Conservation (phyloP, 2,329 filamentous ascomycete genomes). For the Verticillium klebahnii region DNA sequence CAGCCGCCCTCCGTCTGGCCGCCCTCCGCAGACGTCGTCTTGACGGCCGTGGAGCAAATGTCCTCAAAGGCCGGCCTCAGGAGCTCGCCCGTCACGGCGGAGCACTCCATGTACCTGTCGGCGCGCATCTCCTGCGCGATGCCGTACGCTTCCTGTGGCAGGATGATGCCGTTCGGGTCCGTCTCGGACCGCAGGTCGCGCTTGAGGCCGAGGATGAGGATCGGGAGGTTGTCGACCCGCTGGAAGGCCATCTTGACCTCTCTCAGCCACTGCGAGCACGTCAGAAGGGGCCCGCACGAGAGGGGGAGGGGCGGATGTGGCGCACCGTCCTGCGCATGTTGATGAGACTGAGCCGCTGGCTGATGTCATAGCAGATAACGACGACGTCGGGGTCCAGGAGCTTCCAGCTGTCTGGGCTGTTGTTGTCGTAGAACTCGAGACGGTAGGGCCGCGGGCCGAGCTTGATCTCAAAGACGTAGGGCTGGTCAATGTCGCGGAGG, state of each 20-base stretch:
- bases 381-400: slow-evolving; percentile 54
- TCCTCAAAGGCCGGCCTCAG: slow-evolving; percentile 55
- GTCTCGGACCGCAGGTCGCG: slow-evolving; percentile 53
- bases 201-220: slow-evolving; percentile 57
- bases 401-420: slow-evolving; percentile 54
- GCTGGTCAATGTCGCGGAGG: slow-evolving; percentile 55
- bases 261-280: slow-evolving; percentile 49
- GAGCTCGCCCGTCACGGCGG: slow-evolving; percentile 55
- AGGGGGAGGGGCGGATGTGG: background rate
- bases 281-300: background rate
- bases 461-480: slow-evolving; percentile 53
- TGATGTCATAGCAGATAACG: slow-evolving; percentile 59
- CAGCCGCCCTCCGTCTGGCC: slow-evolving; percentile 55
- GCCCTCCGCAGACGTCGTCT: slow-evolving; percentile 38
- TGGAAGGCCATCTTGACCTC: slow-evolving; percentile 45
- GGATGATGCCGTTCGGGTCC: slow-evolving; percentile 56
- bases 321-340: slow-evolving; percentile 49
- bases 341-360: slow-evolving; percentile 51
- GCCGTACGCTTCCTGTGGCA: slow-evolving; percentile 56
- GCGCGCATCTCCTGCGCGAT: slow-evolving; percentile 53
- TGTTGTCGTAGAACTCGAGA: slow-evolving; percentile 57
- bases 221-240: slow-evolving; percentile 42
- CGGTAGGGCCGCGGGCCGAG: slow-evolving; percentile 35
- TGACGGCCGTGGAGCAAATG: slow-evolving; percentile 51
- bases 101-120: slow-evolving; percentile 62